These are phyloP conservation scores for Adansonia grandidieri DNA, from an alignment of 441 rosid species.

Conservation along the genomic window DNA sequence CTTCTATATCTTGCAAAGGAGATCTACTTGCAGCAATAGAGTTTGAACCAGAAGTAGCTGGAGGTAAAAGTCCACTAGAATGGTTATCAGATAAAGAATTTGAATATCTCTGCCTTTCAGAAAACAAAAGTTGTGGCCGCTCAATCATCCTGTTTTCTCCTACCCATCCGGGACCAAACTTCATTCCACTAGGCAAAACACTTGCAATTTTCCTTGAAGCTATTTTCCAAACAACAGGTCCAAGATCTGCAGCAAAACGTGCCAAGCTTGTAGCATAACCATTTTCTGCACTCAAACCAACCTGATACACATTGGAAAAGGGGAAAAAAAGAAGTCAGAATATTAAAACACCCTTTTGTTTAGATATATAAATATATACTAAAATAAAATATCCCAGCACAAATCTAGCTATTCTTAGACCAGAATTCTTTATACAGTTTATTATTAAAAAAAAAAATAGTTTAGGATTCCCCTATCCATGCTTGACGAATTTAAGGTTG, in stretches of 20 bases:
- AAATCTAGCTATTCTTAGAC: neutral
- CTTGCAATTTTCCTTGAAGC: constrained; percentile 53
- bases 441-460: neutral
- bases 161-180: constrained; percentile 67
- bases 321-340: constrained; percentile 3
- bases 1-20: constrained; percentile 42
- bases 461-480: neutral
- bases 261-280: constrained; percentile 72
- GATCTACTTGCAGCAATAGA: constrained; percentile 37
- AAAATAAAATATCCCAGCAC: neutral
- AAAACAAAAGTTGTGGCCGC: constrained; percentile 33
- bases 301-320: constrained; percentile 47
- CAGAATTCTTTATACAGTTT: neutral
- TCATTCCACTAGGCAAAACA: constrained; percentile 49
- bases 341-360: neutral
- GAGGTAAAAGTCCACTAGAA: constrained; percentile 43
- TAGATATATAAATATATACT: too few species aligned
- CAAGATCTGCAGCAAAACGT: constrained; percentile 59
- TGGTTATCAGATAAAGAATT: constrained; percentile 37
- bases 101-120: constrained; percentile 35
- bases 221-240: constrained; percentile 61
- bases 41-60: constrained; percentile 39
- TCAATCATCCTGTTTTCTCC: constrained; percentile 54
- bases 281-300: constrained; percentile 63
- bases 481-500: neutral